Evolutionary conservation across 345 rosid species (phyloP).

Genomic region (Lumnitzera littorea): DNA sequence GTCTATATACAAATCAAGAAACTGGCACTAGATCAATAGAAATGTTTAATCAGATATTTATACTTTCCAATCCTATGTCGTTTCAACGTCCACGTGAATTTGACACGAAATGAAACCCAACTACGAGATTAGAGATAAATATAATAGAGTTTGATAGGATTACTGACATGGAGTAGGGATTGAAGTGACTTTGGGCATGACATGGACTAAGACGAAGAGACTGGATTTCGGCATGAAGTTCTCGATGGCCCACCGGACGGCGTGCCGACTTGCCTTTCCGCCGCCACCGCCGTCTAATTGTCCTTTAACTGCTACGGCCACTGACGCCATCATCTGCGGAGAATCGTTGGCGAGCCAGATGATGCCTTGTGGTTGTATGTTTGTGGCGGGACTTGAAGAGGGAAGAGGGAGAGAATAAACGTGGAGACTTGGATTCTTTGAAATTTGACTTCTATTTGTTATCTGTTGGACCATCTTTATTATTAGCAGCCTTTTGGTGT

Average conservation of each 20-base stretch:
- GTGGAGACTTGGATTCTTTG: too few relatives aligned
- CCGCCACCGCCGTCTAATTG: conserved; percentile 28
- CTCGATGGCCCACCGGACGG: conserved; percentile 72
- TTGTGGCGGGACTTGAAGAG: background rate
- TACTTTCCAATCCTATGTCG: too few relatives aligned
- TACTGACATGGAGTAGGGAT: conserved; percentile 70
- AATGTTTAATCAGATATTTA: too few relatives aligned
- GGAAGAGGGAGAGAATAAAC: background rate
- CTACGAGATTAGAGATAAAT: background rate
- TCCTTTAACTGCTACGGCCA: conserved; percentile 65
- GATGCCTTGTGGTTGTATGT: conserved; percentile 3
- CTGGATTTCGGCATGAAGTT: conserved; percentile 37
- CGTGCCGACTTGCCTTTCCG: conserved; percentile 65
- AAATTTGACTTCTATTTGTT: too few relatives aligned
- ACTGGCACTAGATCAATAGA: too few relatives aligned
- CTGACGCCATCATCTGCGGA: conserved; percentile 18
- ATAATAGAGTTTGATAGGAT: background rate
- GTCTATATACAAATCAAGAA: too few relatives aligned
- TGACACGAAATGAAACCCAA: background rate
- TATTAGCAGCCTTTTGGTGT: too few relatives aligned
- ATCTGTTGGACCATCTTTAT: too few relatives aligned
- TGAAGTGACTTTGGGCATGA: conserved; percentile 51
- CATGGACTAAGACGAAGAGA: conserved; percentile 65
- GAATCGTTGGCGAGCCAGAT: conserved; percentile 4
- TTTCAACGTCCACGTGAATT: background rate